Base-by-base conservation (phyloP, 352 stramenopile genomes). In the Phytopythium delawarense region DNA sequence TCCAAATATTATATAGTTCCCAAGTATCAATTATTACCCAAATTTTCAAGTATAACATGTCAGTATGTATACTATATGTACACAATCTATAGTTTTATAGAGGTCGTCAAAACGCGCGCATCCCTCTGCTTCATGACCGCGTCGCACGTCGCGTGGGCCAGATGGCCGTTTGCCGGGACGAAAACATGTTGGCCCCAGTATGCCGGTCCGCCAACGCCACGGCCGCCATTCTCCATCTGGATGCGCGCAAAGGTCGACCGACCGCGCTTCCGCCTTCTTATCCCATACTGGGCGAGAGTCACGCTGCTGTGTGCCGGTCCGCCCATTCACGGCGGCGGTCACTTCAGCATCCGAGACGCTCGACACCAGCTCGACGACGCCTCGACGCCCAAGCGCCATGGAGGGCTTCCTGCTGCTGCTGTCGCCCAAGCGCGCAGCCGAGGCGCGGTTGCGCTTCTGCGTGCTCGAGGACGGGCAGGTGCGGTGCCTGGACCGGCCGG, bases 391-490 rank as follows among this genome's bases (percentile, higher is more conserved):
- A 15, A 39, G 2, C 11, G 23, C 30, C 23, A 93, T 93, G 84
- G 84, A 93, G 51, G 84, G 84, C 49, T 93, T 82, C 57, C 63
- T 93, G 64, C 80, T 93, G 11, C 69, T 76, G 55, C 82, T 91
- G 56, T 60, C 67, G 57, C 64, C 71, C 42, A 77, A 87, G 55
- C 62, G 70, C 23, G 69, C 63, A 32, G 63, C 70, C 28, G 62
- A 79, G 62, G 72, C 81, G 58, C 78, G 84, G 51, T 53, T 85
- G 49, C 65, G 64, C 61, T 93, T 87, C 67, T 88, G 81, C 54
- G 78, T 88, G 59, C 69, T 93, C 50, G 81, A 91, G 65, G 68
- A 83, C 48, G 84, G 81, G n/a, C 65, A 77, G 66, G 62, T 93
- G 50, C 65, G 68, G 51, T 89, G 69, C 64, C 82, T 75, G 50